Evolutionary conservation across 2,329 filamentous ascomycete species (phyloP).

Genomic region (Microdochium paspali): DNA sequence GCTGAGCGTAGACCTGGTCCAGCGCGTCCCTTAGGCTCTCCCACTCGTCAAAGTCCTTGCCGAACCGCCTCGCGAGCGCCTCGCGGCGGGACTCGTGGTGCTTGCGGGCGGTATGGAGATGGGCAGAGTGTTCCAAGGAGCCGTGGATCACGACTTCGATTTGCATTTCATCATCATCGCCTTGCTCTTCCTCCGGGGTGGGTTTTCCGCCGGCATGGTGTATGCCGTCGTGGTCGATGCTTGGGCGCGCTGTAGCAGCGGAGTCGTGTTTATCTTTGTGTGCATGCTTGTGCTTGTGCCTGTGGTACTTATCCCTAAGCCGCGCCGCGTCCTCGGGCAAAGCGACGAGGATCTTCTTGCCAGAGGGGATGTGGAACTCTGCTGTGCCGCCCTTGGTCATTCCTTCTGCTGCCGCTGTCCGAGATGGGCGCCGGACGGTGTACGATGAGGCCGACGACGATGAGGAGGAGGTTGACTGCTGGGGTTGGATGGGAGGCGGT

Average conservation of each 20-base stretch:
- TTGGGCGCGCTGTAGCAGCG: slow-evolving; percentile 15
- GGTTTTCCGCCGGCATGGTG: no score
- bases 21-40: slow-evolving; percentile 44
- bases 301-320: slow-evolving; percentile 34
- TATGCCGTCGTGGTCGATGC: slow-evolving; percentile 7
- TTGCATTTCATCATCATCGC: slow-evolving; percentile 15
- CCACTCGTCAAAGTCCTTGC: slow-evolving; percentile 43
- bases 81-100: slow-evolving; percentile 41
- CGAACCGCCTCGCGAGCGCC: slow-evolving; percentile 36
- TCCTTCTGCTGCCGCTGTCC: no score
- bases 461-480: no score
- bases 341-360: slow-evolving; percentile 46
- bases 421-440: not conserved
- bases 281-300: no score
- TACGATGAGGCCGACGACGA: not conserved
- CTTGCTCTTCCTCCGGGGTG: slow-evolving; percentile 6
- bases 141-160: slow-evolving; percentile 52
- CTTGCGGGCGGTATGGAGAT: slow-evolving; percentile 37
- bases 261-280: no score
- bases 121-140: slow-evolving; percentile 33
- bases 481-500: no score
- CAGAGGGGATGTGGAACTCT: slow-evolving; percentile 45
- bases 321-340: slow-evolving; percentile 43
- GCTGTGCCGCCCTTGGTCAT: not conserved
- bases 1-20: slow-evolving; percentile 38